A percentile compares a stretch with the other conserved stretches of the same genome.
Conservation (phyloP, 2,329 filamentous ascomycete species). For the Trichoderma sp. region DNA sequence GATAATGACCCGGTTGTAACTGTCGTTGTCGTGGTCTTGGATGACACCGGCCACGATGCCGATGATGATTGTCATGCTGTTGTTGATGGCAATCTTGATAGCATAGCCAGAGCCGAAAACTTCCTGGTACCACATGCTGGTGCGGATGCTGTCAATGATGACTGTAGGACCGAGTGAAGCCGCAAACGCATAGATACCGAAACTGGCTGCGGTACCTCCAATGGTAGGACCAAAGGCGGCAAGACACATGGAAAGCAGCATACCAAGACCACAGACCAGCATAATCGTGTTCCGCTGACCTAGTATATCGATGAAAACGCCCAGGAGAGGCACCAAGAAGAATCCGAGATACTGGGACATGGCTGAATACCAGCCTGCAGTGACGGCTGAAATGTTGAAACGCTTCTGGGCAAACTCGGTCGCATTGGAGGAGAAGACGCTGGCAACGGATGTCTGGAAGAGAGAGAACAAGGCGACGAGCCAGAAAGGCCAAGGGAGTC, state of each 20-base stretch:
- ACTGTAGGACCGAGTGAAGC: slow-evolving; percentile 56
- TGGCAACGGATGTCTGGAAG: slow-evolving; percentile 58
- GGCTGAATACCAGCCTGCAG: slow-evolving; percentile 62
- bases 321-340: slow-evolving; percentile 58
- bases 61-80: slow-evolving; percentile 63
- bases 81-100: slow-evolving; percentile 63
- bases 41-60: slow-evolving; percentile 58
- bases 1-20: slow-evolving; percentile 56
- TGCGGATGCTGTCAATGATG: slow-evolving; percentile 63
- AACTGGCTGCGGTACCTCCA: slow-evolving; percentile 57
- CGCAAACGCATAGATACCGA: slow-evolving; percentile 61
- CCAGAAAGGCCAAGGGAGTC: slow-evolving; percentile 64
- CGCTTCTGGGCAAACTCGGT: slow-evolving; percentile 63
- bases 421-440: slow-evolving; percentile 57
- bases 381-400: slow-evolving; percentile 55
- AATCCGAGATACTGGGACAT: slow-evolving; percentile 57
- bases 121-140: slow-evolving; percentile 59
- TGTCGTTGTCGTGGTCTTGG: slow-evolving; percentile 58
- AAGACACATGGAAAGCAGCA: slow-evolving; percentile 55
- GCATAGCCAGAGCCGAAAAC: slow-evolving; percentile 63
- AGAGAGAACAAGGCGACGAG: slow-evolving; percentile 54
- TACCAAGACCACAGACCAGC: slow-evolving; percentile 52
- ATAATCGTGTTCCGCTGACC: slow-evolving; percentile 57
- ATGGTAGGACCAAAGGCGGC: slow-evolving; percentile 52
- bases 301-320: slow-evolving; percentile 57